Conservation (phyloP, 306 rosid species). For the Vigna radiata region DNA sequence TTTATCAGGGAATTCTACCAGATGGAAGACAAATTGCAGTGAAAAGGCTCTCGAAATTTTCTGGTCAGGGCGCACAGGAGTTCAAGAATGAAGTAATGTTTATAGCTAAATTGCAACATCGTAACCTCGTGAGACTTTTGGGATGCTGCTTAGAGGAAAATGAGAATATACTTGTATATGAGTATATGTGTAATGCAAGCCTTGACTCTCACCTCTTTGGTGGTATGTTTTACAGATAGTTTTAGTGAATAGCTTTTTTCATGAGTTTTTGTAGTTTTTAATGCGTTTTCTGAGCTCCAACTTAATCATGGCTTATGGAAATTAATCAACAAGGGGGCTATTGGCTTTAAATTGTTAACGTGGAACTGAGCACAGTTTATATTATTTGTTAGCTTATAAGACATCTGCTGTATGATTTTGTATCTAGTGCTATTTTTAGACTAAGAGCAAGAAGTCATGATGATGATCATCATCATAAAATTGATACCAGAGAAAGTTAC, state of each 20-base stretch:
- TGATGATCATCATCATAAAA: too few relatives aligned
- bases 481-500: too few relatives aligned
- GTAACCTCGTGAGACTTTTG: conserved; percentile 67
- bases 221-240: conserved; percentile 42
- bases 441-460: not conserved
- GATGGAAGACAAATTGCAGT: conserved; percentile 63
- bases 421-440: not conserved
- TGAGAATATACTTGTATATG: conserved; percentile 66
- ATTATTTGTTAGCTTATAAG: not conserved
- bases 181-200: conserved; percentile 61
- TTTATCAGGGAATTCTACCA: conserved; percentile 56
- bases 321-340: not conserved
- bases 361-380: not conserved
- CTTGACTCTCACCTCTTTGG: conserved; percentile 59
- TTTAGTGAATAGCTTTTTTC: not conserved
- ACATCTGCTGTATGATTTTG: not conserved
- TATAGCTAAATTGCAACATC: conserved; percentile 59
- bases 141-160: conserved; percentile 60
- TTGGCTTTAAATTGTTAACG: not conserved
- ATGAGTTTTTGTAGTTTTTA: not conserved
- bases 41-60: conserved; percentile 61
- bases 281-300: not conserved
- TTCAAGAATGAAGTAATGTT: conserved; percentile 61
- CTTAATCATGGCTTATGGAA: not conserved
- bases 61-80: conserved; percentile 65